Evolutionary conservation across 2,329 filamentous ascomycete genomes (phyloP).

Genomic region (Dendrostoma leiphaemia): DNA sequence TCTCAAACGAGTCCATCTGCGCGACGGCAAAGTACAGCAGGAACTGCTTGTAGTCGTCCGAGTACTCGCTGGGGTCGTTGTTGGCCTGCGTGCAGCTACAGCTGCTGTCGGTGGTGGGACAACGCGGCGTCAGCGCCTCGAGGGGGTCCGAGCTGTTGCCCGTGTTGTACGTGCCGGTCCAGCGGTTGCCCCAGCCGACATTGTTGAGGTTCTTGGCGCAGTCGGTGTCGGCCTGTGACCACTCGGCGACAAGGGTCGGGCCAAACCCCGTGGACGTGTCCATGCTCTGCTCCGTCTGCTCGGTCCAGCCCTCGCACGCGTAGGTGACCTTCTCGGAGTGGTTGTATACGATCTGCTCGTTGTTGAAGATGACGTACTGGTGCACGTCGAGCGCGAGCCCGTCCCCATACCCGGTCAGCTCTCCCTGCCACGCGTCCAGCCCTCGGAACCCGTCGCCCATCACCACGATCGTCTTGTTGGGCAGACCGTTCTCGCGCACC

Average conservation of each 20-base stretch:
- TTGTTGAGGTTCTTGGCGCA: slow-evolving; percentile 87
- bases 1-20: slow-evolving; percentile 93
- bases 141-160: slow-evolving; percentile 52
- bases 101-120: slow-evolving; percentile 61
- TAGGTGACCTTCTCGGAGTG: slow-evolving; percentile 84
- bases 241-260: slow-evolving; percentile 92
- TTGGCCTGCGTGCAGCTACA: slow-evolving; percentile 80
- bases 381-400: slow-evolving; percentile 89
- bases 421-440: slow-evolving; percentile 84
- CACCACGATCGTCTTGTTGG: slow-evolving; percentile 62
- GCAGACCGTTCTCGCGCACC: slow-evolving; percentile 74
- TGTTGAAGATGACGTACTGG: slow-evolving; percentile 98
- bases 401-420: slow-evolving; percentile 67
- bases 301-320: slow-evolving; percentile 82
- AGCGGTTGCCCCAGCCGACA: slow-evolving; percentile 82
- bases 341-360: slow-evolving; percentile 75
- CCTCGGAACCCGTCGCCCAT: slow-evolving; percentile 97
- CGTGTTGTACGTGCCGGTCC: slow-evolving; percentile 82
- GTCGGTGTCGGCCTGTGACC: slow-evolving; percentile 96
- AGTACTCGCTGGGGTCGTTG: slow-evolving; percentile 66
- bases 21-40: slow-evolving; percentile 88
- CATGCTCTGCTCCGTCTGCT: slow-evolving; percentile 72
- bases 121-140: slow-evolving; percentile 67
- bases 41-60: slow-evolving; percentile 76
- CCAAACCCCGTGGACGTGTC: slow-evolving; percentile 79